Base-by-base conservation (phyloP, 768 basidiomycete genomes). In the Suillus ampliporus region DNA sequence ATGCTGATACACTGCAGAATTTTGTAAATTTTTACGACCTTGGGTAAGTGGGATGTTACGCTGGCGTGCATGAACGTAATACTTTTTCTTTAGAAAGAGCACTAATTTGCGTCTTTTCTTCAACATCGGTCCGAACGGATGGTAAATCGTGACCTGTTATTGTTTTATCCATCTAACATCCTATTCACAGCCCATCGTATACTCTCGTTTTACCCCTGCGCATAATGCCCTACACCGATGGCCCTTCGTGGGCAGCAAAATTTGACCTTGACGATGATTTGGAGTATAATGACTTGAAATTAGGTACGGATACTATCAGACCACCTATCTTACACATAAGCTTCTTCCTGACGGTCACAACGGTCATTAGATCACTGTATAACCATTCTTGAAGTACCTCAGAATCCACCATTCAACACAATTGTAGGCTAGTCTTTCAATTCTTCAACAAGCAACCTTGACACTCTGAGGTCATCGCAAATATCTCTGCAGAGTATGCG, bases 1-100 rank as follows among this genome's bases (percentile, higher is more conserved):
- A 57, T 37, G 9, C 44, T 41, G 48, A 13, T 64, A 51, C 38
- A 48, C 26, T 37, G 31, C 43, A 93, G 92, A 79, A 79, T 1
- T 99, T 95, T 69, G 82, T 94, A 13, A 98, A 98, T 69, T 94
- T 91, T 2, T 99, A 95, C 72, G n/a, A 92, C 99, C 73, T 78
- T 97, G 4, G 97, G 95, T 85, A 89, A 71, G 47, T 82, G 70
- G 31, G 14, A 61, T 8, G 23, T 58, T 61, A 21, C 11, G 14
- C 19, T n/a, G 10, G 26, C 26, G 15, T 31, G 46, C 41, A 31
- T 3, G 28, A 37, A 23, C 17, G 23, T 38, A 38, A 56, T 26
- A 14, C 17, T 26, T 38, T n/a, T n/a, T 15, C 5, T 40, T 53
- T 69, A 86, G 86, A 28, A 82, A 80, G 69, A 75, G 79, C 57